Conservation (phyloP, 768 basidiomycete genomes). For the Pleurotus eryngii region DNA sequence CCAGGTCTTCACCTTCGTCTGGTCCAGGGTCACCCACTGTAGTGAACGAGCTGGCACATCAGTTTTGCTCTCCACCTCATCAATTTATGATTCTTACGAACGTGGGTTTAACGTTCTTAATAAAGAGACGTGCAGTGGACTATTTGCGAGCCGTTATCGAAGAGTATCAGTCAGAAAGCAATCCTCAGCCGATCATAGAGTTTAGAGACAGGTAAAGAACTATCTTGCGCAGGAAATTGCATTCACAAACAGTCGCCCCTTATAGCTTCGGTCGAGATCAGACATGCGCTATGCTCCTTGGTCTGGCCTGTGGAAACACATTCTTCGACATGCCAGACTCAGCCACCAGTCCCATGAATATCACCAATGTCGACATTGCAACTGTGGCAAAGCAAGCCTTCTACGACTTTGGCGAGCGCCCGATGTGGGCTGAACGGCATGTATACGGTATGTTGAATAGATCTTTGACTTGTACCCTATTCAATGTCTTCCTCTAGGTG, state of each 20-base stretch:
- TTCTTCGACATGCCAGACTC: slow-evolving; percentile 62
- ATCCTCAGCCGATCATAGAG: slow-evolving; percentile 74
- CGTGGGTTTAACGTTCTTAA: slow-evolving; percentile 76
- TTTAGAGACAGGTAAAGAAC: slow-evolving; percentile 69
- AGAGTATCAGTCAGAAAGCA: slow-evolving; percentile 72
- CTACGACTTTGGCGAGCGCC: slow-evolving; percentile 82
- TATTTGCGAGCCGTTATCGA: slow-evolving; percentile 81
- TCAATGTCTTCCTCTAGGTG: slow-evolving; percentile 29
- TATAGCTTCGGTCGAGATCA: slow-evolving; percentile 87
- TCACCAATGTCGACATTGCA: slow-evolving; percentile 60
- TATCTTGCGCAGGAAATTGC: neutral
- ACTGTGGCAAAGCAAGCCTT: slow-evolving; percentile 80
- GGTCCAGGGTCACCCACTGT: slow-evolving; percentile 49
- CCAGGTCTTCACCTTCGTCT: slow-evolving; percentile 28
- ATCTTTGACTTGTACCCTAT: neutral
- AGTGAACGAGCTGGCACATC: slow-evolving; percentile 79
- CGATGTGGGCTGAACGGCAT: slow-evolving; percentile 75
- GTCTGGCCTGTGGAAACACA: slow-evolving; percentile 80
- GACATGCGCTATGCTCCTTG: slow-evolving; percentile 88
- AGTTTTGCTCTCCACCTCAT: slow-evolving; percentile 68
- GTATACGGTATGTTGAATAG: slow-evolving; percentile 56
- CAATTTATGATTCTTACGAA: slow-evolving; percentile 90
- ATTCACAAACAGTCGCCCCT: slow-evolving; percentile 7
- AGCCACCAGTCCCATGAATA: slow-evolving; percentile 32
- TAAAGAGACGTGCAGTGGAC: slow-evolving; percentile 82